Base-by-base conservation (phyloP, 768 basidiomycete species). In the Leccinum broughii region DNA sequence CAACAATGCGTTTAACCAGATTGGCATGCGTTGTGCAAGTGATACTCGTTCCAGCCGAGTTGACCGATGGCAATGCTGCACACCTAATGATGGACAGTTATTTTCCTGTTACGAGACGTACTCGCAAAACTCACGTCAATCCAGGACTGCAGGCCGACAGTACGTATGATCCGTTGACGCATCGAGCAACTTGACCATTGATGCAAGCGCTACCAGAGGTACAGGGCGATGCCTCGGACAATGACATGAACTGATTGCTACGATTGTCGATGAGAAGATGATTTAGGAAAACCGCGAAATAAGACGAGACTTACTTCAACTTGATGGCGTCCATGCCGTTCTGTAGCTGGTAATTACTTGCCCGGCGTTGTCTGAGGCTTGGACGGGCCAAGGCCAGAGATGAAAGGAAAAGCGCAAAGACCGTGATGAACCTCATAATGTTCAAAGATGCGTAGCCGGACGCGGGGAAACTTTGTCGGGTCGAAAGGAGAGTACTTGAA, bases 11-110 rank as follows among this genome's bases (percentile, higher is more conserved):
- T 3, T 76, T 70, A 55, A 77, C 74, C 22, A 78, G 63, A 69
- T 86, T 82, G 20, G 74, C 73, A 51, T 75, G 69, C 6, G 83
- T 82, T 2, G 80, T 81, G 70, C 85, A 87, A 32, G 80, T 76
- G 58, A 86, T 76, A 41, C 64, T 76, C 9, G 83, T 85, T 41
- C 85, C 85, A 1, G 78, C 60, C 2, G 74, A 70, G 70, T 81
- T 80, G 34, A 78, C 78, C 28, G 82, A 68, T 14, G 86, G 85
- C 35, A 87, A 71, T 2, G 84, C 84, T 41, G 60, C 67, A 60
- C 68, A 69, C 3, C 68, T 69, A 20, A 51, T 9, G 30, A 54
- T 51, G 13, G 39, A 49, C 17, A 3, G 26, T 59, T 11, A 52
- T 53, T 56, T 6, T 8, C 56, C 20, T 32, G 39, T 14, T 48